These are phyloP conservation scores for Aspergillus quadricinctus DNA, from an alignment of 2,329 filamentous ascomycete species.

Conservation along the genomic window DNA sequence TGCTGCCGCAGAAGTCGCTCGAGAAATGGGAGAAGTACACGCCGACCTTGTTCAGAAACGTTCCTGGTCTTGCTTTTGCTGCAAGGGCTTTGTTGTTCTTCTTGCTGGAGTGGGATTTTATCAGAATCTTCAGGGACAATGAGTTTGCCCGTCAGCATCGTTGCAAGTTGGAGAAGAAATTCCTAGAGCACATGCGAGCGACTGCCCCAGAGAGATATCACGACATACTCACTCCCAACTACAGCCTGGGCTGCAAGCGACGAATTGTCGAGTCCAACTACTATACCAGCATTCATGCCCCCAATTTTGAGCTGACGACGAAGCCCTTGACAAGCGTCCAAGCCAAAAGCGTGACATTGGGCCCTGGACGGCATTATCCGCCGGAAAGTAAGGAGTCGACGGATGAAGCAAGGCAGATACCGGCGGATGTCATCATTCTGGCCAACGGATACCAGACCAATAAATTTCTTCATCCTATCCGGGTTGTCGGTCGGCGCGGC, in stretches of 20 bases:
- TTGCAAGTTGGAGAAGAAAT: slow-evolving; percentile 5
- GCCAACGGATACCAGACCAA: slow-evolving; percentile 34
- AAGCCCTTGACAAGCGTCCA: slow-evolving; percentile 2
- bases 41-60: neutral
- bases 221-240: slow-evolving; percentile 14
- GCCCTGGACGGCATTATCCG: neutral
- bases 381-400: neutral
- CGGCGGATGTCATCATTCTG: slow-evolving; percentile 27
- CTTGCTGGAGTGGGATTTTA: neutral
- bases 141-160: slow-evolving; percentile 15
- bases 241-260: slow-evolving; percentile 7
- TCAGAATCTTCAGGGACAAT: slow-evolving; percentile 18
- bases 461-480: slow-evolving; percentile 32
- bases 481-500: slow-evolving; percentile 23
- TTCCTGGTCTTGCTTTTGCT: neutral
- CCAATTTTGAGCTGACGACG: slow-evolving; percentile 12
- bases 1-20: neutral
- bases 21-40: neutral
- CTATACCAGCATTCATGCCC: slow-evolving; percentile 3
- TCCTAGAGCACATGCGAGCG: slow-evolving; percentile 16
- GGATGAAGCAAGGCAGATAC: slow-evolving; percentile 8
- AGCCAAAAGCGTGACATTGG: neutral
- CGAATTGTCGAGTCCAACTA: slow-evolving; percentile 10
- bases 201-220: slow-evolving; percentile 17
- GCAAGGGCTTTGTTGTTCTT: neutral